Base-by-base conservation (phyloP, 257 asterid species). In the Ocimum tenuiflorum region DNA sequence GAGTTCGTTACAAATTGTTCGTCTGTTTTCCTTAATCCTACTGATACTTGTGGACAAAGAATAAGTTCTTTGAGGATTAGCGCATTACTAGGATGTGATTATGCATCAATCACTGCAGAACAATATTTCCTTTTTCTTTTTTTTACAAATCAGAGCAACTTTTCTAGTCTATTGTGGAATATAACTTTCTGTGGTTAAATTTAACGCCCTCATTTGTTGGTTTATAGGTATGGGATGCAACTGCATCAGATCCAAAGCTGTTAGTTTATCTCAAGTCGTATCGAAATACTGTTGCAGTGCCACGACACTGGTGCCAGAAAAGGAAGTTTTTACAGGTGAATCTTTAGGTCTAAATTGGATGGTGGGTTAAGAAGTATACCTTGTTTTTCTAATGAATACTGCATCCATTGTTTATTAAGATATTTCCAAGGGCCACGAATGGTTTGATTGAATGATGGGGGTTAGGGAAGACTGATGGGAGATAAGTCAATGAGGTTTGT, bases 221-320 rank as follows among this genome's bases (percentile, higher is more conserved):
- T 23, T 75, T 76, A 19, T 71, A 92, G 99, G 97, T 92, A 15
- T 92, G 99, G 99, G 99, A 92, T 75, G 97, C 99, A 48, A 92
- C 99, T 73, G 72, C 99, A 22, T 39, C 89, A 17, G 99, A 89
- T 70, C 97, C 97, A 8, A 92, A 92, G 83, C 86, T 89, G 61
- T 78, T 92, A 83, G 99, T 92, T n/a, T 89, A 58, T 77, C 86
- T 92, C 55, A 92, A 92, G 80, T 89, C 99, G 6, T 92, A 89
- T 61, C 82, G 96, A 55, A 92, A 92, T 63, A 82, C 97, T 20
- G 99, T 92, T 72, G 96, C 96, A 8, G 99, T 92, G 60, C 99
- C 99, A n/a, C 88, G 99, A 18, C 99, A 92, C 77, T 89, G 99
- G 99, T 82, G 88, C 75, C 99, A 92, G 85, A 92, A 92, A 72